Base-by-base conservation (phyloP, 208 protist species). In the Wallacemonas sp. region DNA sequence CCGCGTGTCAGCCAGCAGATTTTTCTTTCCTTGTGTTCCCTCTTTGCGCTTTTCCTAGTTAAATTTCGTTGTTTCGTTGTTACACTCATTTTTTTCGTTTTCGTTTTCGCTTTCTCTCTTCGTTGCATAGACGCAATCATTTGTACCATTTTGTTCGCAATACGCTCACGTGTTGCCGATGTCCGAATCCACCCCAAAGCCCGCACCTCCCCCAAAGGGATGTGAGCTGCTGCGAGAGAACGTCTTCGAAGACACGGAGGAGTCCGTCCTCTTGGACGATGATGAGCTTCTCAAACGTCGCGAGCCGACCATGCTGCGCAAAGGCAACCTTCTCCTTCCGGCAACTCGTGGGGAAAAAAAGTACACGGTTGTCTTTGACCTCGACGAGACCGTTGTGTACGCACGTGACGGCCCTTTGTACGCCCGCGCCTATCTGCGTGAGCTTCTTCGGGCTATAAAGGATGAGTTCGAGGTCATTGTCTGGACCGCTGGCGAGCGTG, bases 311-410 rank as follows among this genome's bases (percentile, higher is more conserved):
- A 92, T 92, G 86, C 61, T 79, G 55, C 76, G 71, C 36, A 54
- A 63, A 8, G 80, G 82, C 36, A 70, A 86, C 54, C 80, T 95
- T 39, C 67, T 95, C 6, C 75, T 80, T 1, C 86, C 89, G 2
- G 44, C 71, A 11, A 54, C 47, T 12, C 55, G 63, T 17, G 53
- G 39, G 1, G 59, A 72, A n/a, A 79, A 81, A 55, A 77, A 76
- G 53, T 96, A 95, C 79, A 95, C 86, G 3, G 56, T 97, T 15
- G 91, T 97, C 26, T 80, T 97, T 38, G 91, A 97, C 64, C 73
- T 97, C 3, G 91, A 97, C 69, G 91, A 97, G 66, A 97, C 91
- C 4, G 83, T 97, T 9, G 84, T 97, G n/a, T 97, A 95, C 73
- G 88, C 87, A 6, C 80, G 91, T 15, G 84, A 95, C 26, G 91